Percentiles rank a stretch among this genome's conserved stretches.
These are phyloP conservation scores for Chytriomyces hyalinus DNA, from an alignment of 192 early-diverging fungal species.

Conservation along the genomic window DNA sequence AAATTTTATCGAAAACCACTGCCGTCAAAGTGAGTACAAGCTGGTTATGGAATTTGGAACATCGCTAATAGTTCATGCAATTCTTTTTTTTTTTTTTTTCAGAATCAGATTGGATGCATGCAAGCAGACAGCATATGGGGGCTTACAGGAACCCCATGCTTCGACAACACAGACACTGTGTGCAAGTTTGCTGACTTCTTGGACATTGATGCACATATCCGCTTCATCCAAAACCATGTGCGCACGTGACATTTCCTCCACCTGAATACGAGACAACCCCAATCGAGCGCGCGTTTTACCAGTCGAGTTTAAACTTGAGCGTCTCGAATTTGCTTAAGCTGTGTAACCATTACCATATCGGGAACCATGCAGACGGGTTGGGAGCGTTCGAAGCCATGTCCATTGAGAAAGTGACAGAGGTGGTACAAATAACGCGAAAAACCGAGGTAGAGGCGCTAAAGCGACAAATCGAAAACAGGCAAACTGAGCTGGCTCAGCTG, in stretches of 20 bases:
- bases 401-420: slow-evolving; percentile 25
- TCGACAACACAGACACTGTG: background rate
- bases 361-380: background rate
- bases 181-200: slow-evolving; percentile 15
- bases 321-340: slow-evolving; percentile 2
- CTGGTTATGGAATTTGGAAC: too few relatives aligned
- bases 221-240: slow-evolving; percentile 19
- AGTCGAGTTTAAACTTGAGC: background rate
- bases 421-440: slow-evolving; percentile 3
- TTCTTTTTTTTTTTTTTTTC: too few relatives aligned
- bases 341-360: slow-evolving; percentile 30
- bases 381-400: slow-evolving; percentile 1
- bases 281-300: slow-evolving; percentile 13
- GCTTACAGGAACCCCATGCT: background rate
- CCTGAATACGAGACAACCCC: slow-evolving; percentile 15
- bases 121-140: background rate
- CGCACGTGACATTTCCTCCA: slow-evolving; percentile 10
- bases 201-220: background rate
- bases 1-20: background rate
- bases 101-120: slow-evolving; percentile 20
- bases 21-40: background rate
- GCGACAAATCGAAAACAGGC: background rate
- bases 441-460: background rate
- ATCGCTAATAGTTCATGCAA: too few relatives aligned
- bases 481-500: background rate